phyloP scores from a whole-genome alignment of 768 basidiomycete genomes.

The Austroboletus eburneus region DNA sequence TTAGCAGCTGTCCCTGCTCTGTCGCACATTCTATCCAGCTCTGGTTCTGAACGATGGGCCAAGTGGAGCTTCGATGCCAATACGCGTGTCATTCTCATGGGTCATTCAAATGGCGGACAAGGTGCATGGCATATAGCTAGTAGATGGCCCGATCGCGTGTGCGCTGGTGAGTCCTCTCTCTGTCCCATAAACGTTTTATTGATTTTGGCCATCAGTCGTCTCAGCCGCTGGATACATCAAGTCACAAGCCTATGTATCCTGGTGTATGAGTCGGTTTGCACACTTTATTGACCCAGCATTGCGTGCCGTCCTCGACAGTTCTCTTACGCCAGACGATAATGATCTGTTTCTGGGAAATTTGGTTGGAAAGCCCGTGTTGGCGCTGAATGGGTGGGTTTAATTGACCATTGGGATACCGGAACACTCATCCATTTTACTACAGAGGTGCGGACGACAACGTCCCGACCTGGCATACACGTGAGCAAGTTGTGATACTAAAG shows the following conservation, averaged over 20 bases:
- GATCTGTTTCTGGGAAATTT: conserved; percentile 82
- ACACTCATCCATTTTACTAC: not conserved
- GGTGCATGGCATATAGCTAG: conserved; percentile 80
- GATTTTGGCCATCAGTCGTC: conserved; percentile 42
- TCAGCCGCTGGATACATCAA: conserved; percentile 84
- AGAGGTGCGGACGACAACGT: conserved; percentile 77
- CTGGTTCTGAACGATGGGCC: conserved; percentile 33
- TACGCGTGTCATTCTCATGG: conserved; percentile 61
- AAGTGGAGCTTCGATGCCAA: conserved; percentile 36
- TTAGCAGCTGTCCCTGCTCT: conserved; percentile 63
- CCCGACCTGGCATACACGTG: conserved; percentile 79
- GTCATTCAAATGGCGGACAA: conserved; percentile 93
- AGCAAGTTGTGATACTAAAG: conserved; percentile 54
- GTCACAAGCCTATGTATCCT: conserved; percentile 80
- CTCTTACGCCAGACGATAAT: conserved; percentile 82
- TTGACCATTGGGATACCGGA: no score
- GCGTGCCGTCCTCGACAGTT: conserved; percentile 66
- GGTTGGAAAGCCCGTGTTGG: conserved; percentile 62
- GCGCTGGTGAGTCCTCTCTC: conserved; percentile 45
- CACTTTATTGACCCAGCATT: conserved; percentile 78
- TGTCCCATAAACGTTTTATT: not conserved
- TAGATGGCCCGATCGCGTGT: conserved; percentile 70
- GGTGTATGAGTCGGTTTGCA: conserved; percentile 63
- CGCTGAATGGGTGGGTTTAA: conserved; percentile 71
- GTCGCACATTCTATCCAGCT: conserved; percentile 37